A percentile compares a stretch with the other conserved stretches of the same genome.
phyloP scores from a whole-genome alignment of 345 rosid species.

The Cardamine occulta region DNA sequence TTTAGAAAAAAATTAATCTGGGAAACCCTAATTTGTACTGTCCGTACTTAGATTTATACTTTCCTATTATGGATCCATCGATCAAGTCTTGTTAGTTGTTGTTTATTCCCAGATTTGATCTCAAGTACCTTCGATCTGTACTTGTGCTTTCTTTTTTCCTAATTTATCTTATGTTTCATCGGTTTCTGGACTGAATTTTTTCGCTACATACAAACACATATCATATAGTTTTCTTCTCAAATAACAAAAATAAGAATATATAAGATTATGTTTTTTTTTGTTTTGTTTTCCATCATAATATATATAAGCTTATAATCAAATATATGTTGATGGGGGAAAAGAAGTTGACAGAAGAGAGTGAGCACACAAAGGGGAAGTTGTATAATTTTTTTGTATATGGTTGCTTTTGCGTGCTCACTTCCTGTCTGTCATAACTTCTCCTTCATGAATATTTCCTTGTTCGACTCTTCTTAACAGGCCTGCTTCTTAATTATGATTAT shows the following conservation, averaged over 20 bases:
- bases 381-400: constrained; percentile 24
- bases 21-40: constrained; percentile 39
- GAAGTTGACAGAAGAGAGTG: constrained; percentile 50
- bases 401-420: constrained; percentile 47
- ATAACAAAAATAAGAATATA: no score
- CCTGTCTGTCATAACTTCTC: constrained; percentile 40
- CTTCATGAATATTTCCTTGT: constrained; percentile 31
- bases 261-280: background rate
- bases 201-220: background rate
- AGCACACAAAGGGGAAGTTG: constrained; percentile 44
- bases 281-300: background rate
- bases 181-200: constrained; percentile 15
- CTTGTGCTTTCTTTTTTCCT: constrained; percentile 26
- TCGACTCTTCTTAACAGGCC: background rate
- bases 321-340: constrained; percentile 32
- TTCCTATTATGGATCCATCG: constrained; percentile 33
- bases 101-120: constrained; percentile 38
- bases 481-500: background rate
- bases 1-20: background rate
- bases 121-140: constrained; percentile 42
- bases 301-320: background rate
- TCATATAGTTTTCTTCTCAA: no score
- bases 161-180: constrained; percentile 13
- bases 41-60: constrained; percentile 37
- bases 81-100: constrained; percentile 27